A percentile compares a stretch with the other conserved stretches of the same genome.
These are phyloP conservation scores for Chara braunii DNA, from an alignment of 139 green algal genomes.

Conservation along the genomic window DNA sequence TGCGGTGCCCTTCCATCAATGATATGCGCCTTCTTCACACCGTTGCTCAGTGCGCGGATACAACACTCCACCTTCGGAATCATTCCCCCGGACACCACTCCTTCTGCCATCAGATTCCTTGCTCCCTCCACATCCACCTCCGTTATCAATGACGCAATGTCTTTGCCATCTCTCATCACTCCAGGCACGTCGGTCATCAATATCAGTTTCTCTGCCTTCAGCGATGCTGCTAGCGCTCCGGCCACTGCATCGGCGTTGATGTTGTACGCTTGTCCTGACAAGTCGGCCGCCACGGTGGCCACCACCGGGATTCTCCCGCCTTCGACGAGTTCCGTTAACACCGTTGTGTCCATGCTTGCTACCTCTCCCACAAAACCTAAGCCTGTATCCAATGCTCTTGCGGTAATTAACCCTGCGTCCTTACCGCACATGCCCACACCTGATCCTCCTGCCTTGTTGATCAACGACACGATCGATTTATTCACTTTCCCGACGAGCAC, in stretches of 20 bases:
- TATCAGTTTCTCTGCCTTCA: conserved; percentile 96
- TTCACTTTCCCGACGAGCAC: conserved; percentile 94
- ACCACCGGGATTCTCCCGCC: conserved; percentile 87
- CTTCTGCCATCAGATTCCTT: conserved; percentile 71
- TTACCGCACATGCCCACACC: conserved; percentile 96
- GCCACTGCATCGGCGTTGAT: conserved; percentile 97
- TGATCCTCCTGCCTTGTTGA: conserved; percentile 79
- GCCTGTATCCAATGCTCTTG: too few relatives aligned
- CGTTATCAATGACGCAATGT: conserved; percentile 18
- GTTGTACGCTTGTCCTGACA: conserved; percentile 76
- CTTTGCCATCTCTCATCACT: conserved; percentile 34
- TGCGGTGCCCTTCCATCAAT: conserved; percentile 91
- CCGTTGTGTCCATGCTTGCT: conserved; percentile 61
- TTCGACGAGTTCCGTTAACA: conserved; percentile 65
- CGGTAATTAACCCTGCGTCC: conserved; percentile 77
- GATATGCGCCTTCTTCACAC: conserved; percentile 90
- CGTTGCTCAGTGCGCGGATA: conserved; percentile 83
- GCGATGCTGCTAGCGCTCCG: conserved; percentile 83
- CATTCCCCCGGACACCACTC: conserved; percentile 91
- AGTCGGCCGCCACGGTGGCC: conserved; percentile 83
- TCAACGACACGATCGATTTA: conserved; percentile 91
- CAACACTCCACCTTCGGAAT: conserved; percentile 98
- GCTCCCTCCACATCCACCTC: conserved; percentile 36
- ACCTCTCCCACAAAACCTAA: conserved; percentile 91
- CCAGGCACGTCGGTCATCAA: conserved; percentile 80